These are phyloP conservation scores for Dryas alaskensis DNA, from an alignment of 306 rosid genomes.

Conservation along the genomic window DNA sequence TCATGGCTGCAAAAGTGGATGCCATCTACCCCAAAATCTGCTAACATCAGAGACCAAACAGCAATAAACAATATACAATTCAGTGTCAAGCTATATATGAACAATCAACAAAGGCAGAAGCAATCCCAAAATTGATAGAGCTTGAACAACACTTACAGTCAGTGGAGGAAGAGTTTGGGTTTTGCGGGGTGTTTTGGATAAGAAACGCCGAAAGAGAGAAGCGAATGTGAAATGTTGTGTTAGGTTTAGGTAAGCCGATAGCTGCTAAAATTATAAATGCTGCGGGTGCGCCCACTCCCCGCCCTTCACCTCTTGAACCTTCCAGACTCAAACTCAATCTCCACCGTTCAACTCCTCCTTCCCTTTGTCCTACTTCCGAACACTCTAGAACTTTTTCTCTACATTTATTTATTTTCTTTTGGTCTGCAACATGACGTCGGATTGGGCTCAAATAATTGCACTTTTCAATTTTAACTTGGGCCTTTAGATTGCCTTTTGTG, in stretches of 20 bases:
- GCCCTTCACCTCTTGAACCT: constrained; percentile 25
- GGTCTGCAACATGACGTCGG: neutral
- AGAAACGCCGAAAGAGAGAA: constrained; percentile 18
- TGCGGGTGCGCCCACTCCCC: neutral
- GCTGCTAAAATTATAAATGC: no score
- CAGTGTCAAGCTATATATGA: neutral
- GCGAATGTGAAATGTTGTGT: neutral
- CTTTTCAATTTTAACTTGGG: neutral
- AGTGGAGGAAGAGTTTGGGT: constrained; percentile 20
- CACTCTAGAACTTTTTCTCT: constrained; percentile 22
- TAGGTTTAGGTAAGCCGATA: no score
- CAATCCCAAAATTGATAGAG: neutral
- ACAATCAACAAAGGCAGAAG: neutral
- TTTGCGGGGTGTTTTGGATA: constrained; percentile 29
- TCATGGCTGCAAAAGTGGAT: constrained; percentile 64
- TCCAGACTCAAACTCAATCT: constrained; percentile 13
- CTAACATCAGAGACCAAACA: neutral
- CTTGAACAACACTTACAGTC: constrained; percentile 8
- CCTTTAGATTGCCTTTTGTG: no score
- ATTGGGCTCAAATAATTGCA: neutral
- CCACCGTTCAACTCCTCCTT: constrained; percentile 25
- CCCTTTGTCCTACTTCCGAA: constrained; percentile 25
- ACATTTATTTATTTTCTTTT: no score
- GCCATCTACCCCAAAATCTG: constrained; percentile 51
- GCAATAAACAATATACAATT: neutral